Evolutionary conservation across 140 eudicot genomes (phyloP), one percentile per base, ranked within the genome.

Genomic region (Anethum foeniculum): DNA sequence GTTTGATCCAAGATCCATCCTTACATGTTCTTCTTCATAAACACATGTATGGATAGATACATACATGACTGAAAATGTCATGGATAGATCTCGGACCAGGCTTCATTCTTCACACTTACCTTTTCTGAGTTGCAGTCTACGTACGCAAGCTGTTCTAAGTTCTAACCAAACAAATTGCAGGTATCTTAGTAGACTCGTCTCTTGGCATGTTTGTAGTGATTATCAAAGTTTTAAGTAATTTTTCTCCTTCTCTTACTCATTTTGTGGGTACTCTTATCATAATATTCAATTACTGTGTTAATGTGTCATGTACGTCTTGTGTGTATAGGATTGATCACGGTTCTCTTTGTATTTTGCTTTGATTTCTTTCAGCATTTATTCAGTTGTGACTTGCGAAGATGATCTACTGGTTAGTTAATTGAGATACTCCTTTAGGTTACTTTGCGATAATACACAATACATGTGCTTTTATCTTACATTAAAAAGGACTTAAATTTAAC

Each of bases 51-150:
- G 13, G 8, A 7, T 13, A 68, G 3, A 67, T 28, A 30, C 11
- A 18, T 5, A 71, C 48, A 71, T 38, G 48, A 16, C 2, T 21
- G 28, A 8, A 23, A 60, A 54, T 54, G 68, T 60, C 3, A 23
- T 43, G 52, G 56, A 75, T 75, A 34, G 89, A 83, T 86, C 89
- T 86, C 89, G 89, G 89, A 86, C 86, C 89, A 83, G 89, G 89
- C 89, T 86, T 86, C 89, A 86, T 83, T 86, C 86, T 86, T 76
- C 84, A 80, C 86, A 52, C 84, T 75, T 32, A 79, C 39, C 75
- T 76, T 77, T 82, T 46, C 68, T 12, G 30, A 30, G 36, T 5
- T 3, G 16, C 52, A 13, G 18, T 41, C 0, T 5, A 10, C 51
- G 15, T 30, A 72, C 52, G 69, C n/a, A 6, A 58, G 6, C 25